Evolutionary conservation across 2,329 filamentous ascomycete species (phyloP).

Genomic region (Drechslerella stenobrocha): DNA sequence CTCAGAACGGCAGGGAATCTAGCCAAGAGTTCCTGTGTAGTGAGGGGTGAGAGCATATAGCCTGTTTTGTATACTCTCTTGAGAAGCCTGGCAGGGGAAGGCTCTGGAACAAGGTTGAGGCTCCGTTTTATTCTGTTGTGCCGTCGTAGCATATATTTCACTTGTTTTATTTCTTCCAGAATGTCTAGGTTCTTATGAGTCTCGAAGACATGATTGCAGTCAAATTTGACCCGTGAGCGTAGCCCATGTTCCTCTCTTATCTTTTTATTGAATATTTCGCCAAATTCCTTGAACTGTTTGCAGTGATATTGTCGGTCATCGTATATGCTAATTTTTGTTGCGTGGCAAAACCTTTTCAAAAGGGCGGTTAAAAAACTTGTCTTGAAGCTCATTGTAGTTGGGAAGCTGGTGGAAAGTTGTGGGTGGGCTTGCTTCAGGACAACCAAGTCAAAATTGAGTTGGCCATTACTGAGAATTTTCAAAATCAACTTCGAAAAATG

Average conservation of each 20-base stretch:
- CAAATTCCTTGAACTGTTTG: constrained; percentile 81
- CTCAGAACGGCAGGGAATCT: constrained; percentile 57
- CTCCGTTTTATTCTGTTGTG: constrained; percentile 69
- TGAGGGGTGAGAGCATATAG: constrained; percentile 70
- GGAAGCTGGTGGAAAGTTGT: constrained; percentile 61
- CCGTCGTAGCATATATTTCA: constrained; percentile 84
- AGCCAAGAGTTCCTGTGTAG: constrained; percentile 46
- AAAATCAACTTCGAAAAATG: constrained; percentile 35
- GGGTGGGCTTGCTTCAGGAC: constrained; percentile 36
- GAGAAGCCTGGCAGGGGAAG: constrained; percentile 67
- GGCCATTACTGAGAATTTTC: constrained; percentile 8
- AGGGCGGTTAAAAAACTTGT: constrained; percentile 78
- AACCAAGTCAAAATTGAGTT: constrained; percentile 36
- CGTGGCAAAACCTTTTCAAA: constrained; percentile 75
- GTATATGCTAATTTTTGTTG: constrained; percentile 66
- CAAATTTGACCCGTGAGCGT: constrained; percentile 65
- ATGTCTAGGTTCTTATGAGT: constrained; percentile 71
- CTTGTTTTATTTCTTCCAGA: constrained; percentile 75
- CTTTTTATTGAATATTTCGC: constrained; percentile 72
- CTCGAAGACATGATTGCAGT: constrained; percentile 86
- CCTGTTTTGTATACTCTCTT: constrained; percentile 90
- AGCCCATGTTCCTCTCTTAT: constrained; percentile 59
- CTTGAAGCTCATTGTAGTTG: constrained; percentile 88
- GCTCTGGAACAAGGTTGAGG: constrained; percentile 47
- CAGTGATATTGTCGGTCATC: constrained; percentile 70